These are phyloP conservation scores for Leonotis leonurus DNA, from an alignment of 257 asterid species.

Conservation along the genomic window DNA sequence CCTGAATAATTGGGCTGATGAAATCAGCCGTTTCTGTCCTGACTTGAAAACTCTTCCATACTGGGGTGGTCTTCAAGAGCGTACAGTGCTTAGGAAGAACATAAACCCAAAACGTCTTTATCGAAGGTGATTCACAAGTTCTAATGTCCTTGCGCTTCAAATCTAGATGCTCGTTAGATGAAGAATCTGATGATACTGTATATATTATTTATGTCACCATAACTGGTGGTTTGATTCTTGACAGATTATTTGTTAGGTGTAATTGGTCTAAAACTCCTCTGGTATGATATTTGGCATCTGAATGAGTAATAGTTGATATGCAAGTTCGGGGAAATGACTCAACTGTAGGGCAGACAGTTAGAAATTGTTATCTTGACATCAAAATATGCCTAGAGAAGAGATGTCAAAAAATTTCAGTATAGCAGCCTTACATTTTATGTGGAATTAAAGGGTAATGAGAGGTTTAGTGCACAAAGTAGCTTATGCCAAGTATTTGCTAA, in stretches of 20 bases:
- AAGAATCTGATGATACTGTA: not conserved
- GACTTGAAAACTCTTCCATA: constrained; percentile 93
- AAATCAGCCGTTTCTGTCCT: constrained; percentile 96
- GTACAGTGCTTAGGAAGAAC: constrained; percentile 83
- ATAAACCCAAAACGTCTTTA: constrained; percentile 95
- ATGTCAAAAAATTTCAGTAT: not conserved
- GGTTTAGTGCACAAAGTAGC: not conserved
- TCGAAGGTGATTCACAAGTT: constrained; percentile 52
- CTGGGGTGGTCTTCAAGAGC: constrained; percentile 92
- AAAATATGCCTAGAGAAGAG: not conserved
- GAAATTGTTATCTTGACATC: not conserved
- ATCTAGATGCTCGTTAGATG: constrained; percentile 9
- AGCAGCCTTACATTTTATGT: not conserved
- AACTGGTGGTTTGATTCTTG: not conserved
- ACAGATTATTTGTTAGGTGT: not conserved
- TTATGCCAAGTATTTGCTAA: not conserved
- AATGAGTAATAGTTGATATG: not conserved
- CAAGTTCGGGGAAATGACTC: not conserved
- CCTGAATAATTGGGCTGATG: constrained; percentile 97
- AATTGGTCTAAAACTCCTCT: not conserved
- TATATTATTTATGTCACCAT: not conserved
- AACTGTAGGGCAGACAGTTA: not conserved
- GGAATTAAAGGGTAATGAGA: not conserved
- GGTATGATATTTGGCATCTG: not conserved
- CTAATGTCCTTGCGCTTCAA: constrained; percentile 5